Evolutionary conservation across 2,329 filamentous ascomycete genomes (phyloP), one percentile per base, ranked within the genome.

Genomic region (Tolypocladium nubicola): DNA sequence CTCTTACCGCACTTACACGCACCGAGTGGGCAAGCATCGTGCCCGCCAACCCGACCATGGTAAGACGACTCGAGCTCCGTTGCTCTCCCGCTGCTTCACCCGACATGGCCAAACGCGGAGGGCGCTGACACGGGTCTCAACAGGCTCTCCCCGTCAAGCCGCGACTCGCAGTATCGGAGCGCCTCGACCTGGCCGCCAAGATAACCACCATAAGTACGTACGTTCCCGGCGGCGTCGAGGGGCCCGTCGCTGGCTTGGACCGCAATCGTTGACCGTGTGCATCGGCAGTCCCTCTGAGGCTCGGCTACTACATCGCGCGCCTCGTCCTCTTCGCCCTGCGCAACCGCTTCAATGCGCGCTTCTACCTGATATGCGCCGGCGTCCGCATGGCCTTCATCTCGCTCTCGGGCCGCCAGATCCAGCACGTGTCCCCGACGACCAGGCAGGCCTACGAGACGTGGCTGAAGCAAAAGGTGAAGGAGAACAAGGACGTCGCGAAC

Each of bases 391-490:
- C 58, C 8, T 60, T 68, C 26, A 54, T 50, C n/a, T 60, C 56
- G 14, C 58, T 68, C 39, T 61, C 58, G 1, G 60, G 59, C 45
- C 62, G 61, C 16, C 60, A 68, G 39, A 54, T 66, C 14, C 67
- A 68, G 52, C 59, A 55, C 26, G n/a, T 67, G 2, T 16, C 56
- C 14, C 60, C 61, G 5, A 52, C 63, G 7, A 64, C 63, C 1
- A 37, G 60, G 10, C 50, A 60, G 14, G 56, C 59, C 3, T 69
- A 69, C 55, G 58, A 60, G 56, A 33, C 41, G 16, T 69, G 65
- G 63, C 55, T 67, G 7, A 58, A 57, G 47, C 55, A 54, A 38
- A 67, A 67, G 53, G 49, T 35, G 49, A 52, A 35, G 38, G 54
- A 33, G 33, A 58, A 49, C 40, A 55, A 56, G 50, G 56, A 61